These are phyloP conservation scores for Chalciporus piperatoides DNA, from an alignment of 1,284 basidiomycete genomes.

Conservation along the genomic window DNA sequence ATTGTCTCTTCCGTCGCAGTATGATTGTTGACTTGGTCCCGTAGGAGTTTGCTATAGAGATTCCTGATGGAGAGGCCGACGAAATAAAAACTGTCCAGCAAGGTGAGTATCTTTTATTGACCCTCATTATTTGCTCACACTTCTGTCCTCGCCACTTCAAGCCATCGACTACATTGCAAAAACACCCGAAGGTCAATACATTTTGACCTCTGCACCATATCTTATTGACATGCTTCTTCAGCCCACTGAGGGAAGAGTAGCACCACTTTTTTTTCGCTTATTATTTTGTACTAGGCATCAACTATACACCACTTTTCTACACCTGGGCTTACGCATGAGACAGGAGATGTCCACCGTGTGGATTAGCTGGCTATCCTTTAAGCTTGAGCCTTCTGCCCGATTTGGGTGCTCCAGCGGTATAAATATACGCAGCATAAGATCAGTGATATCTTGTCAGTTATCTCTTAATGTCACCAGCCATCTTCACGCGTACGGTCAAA, in stretches of 20 bases:
- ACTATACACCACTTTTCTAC: conserved; percentile 12
- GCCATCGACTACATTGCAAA: conserved; percentile 98
- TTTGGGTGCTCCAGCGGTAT: conserved; percentile 7
- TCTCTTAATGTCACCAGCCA: conserved; percentile 12
- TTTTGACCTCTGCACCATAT: not conserved
- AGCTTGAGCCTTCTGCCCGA: conserved; percentile 7
- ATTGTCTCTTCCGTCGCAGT: not conserved
- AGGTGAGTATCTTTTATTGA: conserved; percentile 50
- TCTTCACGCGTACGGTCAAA: conserved; percentile 27
- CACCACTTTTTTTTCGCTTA: conserved; percentile 9
- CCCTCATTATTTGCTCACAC: conserved; percentile 8
- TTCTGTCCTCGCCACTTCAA: conserved; percentile 33
- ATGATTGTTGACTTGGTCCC: conserved; percentile 1
- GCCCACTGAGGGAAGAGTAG: conserved; percentile 25
- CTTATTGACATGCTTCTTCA: conserved; percentile 16
- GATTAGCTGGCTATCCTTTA: not conserved
- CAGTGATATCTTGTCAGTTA: not conserved
- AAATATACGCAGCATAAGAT: conserved; percentile 10
- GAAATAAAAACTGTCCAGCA: conserved; percentile 93
- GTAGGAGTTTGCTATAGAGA: conserved; percentile 87
- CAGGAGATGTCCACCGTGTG: not conserved
- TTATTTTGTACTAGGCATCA: conserved; percentile 25
- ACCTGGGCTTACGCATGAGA: not conserved
- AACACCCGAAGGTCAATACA: conserved; percentile 77
- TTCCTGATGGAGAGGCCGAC: conserved; percentile 98